Base-by-base conservation (phyloP, 495 filamentous ascomycete species). In the Aspergillus sparsus region DNA sequence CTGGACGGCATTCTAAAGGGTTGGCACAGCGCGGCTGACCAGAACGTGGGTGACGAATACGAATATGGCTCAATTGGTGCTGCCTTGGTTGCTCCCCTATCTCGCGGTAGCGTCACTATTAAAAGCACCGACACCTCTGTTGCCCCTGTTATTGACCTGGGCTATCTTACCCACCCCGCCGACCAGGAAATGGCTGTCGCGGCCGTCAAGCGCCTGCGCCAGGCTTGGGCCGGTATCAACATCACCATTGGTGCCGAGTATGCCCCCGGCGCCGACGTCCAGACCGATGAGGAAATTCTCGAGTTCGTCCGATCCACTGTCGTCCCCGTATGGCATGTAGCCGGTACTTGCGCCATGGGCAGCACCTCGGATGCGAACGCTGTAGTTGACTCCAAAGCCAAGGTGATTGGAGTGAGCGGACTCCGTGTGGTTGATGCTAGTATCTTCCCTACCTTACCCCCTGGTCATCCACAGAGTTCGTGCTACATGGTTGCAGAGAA, bases 351-450 rank as follows among this genome's bases (percentile, higher is more conserved):
- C 37, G 10, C 37, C 10, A 41, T 41, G 37, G 83, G 84, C 3
- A 68, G 52, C 34, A 27, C 21, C 21, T 27, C 21, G 21, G 21
- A 27, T 27, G 21, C 3, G 3, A 27, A 27, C 21, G 21, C 21
- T 27, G 79, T 73, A 9, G 79, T 86, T 12, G 82, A 85, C 55
- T 70, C 33, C 0, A 63, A 75, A 7, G 80, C 83, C 42, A 69
- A 70, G 34, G 71, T 86, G 0, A 62, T 67, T 7, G 84, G 83
- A 1, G 65, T 84, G 34, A 67, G 79, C 39, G 68, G 72, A 4
- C 67, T 86, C 60, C 74, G 84, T 27, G 73, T 86, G 9, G 81
- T 77, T 7, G 84, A 86, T 67, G 77, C 81, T 62, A 83, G 80
- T 64, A 75, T 82, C 42, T 68, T 82, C 36, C 84, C 83, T n/a